A percentile compares a stretch with the other conserved stretches of the same genome.
These are phyloP conservation scores for Delphinella strobiligena DNA, from an alignment of 2,329 filamentous ascomycete genomes.

Conservation along the genomic window DNA sequence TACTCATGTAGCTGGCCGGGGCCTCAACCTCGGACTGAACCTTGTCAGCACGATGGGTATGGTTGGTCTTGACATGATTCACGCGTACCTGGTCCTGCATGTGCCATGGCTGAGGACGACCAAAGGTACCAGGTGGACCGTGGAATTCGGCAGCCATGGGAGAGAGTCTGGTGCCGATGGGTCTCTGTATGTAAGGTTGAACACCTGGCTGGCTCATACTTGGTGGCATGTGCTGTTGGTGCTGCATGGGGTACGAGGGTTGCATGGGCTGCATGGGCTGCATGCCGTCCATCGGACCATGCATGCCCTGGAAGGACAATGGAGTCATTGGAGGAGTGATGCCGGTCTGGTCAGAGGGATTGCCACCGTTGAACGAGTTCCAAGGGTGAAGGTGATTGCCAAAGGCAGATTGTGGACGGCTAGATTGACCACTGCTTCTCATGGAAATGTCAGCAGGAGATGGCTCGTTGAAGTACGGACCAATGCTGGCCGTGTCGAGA, in stretches of 20 bases:
- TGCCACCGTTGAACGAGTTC: conserved; percentile 3
- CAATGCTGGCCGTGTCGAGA: conserved; percentile 3
- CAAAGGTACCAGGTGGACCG: conserved; percentile 16
- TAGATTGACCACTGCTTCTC: conserved; percentile 13
- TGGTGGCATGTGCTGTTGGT: background rate
- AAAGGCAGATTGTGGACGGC: conserved; percentile 25
- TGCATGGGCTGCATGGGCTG: conserved; percentile 11
- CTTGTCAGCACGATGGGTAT: conserved; percentile 9
- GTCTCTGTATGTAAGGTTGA: conserved; percentile 14
- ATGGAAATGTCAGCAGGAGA: conserved; percentile 4
- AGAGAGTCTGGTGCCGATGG: conserved; percentile 30
- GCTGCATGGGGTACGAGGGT: no score
- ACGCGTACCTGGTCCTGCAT: conserved; percentile 10
- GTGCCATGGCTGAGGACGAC: conserved; percentile 23
- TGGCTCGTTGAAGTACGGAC: conserved; percentile 5
- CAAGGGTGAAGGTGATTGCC: conserved; percentile 21
- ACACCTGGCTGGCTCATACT: conserved; percentile 1
- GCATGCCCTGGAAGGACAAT: conserved; percentile 13
- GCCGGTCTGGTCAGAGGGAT: conserved; percentile 8
- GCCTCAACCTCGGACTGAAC: conserved; percentile 6
- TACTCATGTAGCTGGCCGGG: conserved; percentile 62
- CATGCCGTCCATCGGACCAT: conserved; percentile 3
- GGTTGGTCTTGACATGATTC: background rate
- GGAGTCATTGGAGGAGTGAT: conserved; percentile 19
- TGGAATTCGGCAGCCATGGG: conserved; percentile 35